These are phyloP conservation scores for Penicillium sp. DNA, from an alignment of 2,329 filamentous ascomycete genomes.

Conservation along the genomic window DNA sequence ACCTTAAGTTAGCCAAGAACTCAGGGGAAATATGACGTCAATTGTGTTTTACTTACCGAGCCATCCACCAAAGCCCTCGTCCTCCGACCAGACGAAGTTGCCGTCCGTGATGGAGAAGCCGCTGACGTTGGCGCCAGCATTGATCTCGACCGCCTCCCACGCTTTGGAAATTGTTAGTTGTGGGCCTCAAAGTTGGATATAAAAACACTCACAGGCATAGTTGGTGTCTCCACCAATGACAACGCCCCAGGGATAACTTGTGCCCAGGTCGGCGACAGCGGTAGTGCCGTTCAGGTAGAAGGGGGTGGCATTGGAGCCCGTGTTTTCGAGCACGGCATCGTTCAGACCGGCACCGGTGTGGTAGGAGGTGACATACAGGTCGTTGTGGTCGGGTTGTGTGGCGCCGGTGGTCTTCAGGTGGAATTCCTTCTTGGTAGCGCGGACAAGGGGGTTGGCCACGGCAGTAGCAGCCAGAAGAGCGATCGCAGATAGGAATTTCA, in stretches of 20 bases:
- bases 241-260: slow-evolving; percentile 32
- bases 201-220: slow-evolving; percentile 31
- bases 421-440: slow-evolving; percentile 24
- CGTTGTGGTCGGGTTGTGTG: slow-evolving; percentile 26
- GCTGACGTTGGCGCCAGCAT: slow-evolving; percentile 27
- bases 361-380: slow-evolving; percentile 36
- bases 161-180: slow-evolving; percentile 19
- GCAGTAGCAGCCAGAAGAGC: slow-evolving; percentile 27
- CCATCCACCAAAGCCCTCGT: slow-evolving; percentile 38
- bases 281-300: slow-evolving; percentile 34
- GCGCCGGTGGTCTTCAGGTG: slow-evolving; percentile 33
- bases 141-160: slow-evolving; percentile 36
- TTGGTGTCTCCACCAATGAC: slow-evolving; percentile 24
- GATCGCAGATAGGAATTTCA: slow-evolving; percentile 30
- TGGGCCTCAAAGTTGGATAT: neutral
- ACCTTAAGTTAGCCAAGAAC: neutral
- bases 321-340: slow-evolving; percentile 33
- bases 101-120: slow-evolving; percentile 31
- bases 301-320: slow-evolving; percentile 20
- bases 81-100: slow-evolving; percentile 25
- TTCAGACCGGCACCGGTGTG: slow-evolving; percentile 41
- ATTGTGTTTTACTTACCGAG: slow-evolving; percentile 30
- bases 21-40: neutral
- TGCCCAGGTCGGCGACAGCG: slow-evolving; percentile 28
- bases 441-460: slow-evolving; percentile 25